Base-by-base conservation (phyloP, 2,329 filamentous ascomycete genomes). In the Periconia sp. region DNA sequence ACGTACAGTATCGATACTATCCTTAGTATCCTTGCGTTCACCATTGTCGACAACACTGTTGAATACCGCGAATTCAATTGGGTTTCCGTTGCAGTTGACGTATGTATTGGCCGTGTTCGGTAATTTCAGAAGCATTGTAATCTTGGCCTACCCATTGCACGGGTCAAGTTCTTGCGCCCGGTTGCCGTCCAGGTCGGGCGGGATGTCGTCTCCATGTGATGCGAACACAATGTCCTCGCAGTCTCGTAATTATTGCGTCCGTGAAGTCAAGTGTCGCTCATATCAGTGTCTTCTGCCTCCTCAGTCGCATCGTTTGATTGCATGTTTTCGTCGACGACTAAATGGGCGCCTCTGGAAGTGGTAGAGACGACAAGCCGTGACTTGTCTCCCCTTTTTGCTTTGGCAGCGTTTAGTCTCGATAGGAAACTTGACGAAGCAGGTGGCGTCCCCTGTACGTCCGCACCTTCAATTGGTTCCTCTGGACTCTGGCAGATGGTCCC, bases 371-470 rank as follows among this genome's bases (percentile, higher is more conserved):
- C 48, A 19, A 66, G 43, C 17, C 49, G 52, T 15, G 55, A 54
- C 21, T 46, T 53, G 24, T 76, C 73, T 25, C 73, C 73, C 41
- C 68, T 66, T 42, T 65, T 66, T 4, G 62, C 63, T 48, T 76
- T 76, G 21, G 69, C 66, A 12, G 65, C 60, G 16, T 73, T 72
- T 12, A 75, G 43, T 15, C 56, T 62, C 33, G 68, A 65, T 2
- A 77, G 57, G 46, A 77, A 77, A 19, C 60, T 61, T 3, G 63
- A 64, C 21, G 72, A 63, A 3, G 48, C 41, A 17, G 59, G 43
- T 5, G 42, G 44, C 10, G 40, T 45, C 3, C 37, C 22, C n/a
- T 31, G 33, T 4, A 18, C 19, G n/a, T 39, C 12, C 9, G 25
- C 26, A 32, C 31, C 12, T 16, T 23, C 16, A 28, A 4, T 10